Conservation (phyloP, 352 stramenopile species). For the Phytophthora syringae region DNA sequence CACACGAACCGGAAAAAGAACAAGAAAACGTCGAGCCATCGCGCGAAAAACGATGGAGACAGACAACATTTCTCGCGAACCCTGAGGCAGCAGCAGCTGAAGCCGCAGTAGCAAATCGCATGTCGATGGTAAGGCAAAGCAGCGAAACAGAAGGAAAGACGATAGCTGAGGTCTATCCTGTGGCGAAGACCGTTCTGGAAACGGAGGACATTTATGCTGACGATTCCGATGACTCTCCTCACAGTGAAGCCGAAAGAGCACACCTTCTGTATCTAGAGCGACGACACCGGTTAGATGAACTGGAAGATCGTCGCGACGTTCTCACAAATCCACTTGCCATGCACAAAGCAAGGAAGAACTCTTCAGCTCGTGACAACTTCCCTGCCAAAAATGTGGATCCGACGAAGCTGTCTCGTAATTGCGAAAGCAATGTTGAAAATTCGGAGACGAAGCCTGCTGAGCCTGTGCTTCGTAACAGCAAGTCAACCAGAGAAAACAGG, state of each 20-base stretch:
- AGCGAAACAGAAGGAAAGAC: constrained; percentile 18
- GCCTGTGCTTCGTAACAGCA: constrained; percentile 7
- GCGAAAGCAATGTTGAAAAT: not conserved
- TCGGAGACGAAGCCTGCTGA: constrained; percentile 8
- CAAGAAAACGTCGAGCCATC: constrained; percentile 19
- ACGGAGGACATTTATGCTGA: constrained; percentile 23
- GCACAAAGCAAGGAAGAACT: not conserved
- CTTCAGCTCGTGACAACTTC: not conserved
- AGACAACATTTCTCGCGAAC: constrained; percentile 31
- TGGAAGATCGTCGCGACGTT: constrained; percentile 13
- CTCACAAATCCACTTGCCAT: constrained; percentile 1
- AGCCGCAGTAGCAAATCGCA: constrained; percentile 17
- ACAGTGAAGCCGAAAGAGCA: constrained; percentile 29
- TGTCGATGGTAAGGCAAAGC: constrained; percentile 3
- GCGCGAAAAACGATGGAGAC: constrained; percentile 22
- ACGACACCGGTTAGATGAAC: constrained; percentile 19
- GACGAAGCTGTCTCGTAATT: not conserved
- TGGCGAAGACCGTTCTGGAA: constrained; percentile 33
- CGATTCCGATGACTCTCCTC: constrained; percentile 9
- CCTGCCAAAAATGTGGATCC: not conserved
- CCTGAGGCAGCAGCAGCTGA: constrained; percentile 30
- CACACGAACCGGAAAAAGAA: constrained; percentile 29
- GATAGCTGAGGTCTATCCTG: constrained; percentile 25
- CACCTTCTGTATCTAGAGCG: constrained; percentile 31
- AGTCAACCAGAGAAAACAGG: not conserved